These are phyloP conservation scores for Colletotrichum gigasporum DNA, from an alignment of 2,329 filamentous ascomycete species.

Conservation along the genomic window DNA sequence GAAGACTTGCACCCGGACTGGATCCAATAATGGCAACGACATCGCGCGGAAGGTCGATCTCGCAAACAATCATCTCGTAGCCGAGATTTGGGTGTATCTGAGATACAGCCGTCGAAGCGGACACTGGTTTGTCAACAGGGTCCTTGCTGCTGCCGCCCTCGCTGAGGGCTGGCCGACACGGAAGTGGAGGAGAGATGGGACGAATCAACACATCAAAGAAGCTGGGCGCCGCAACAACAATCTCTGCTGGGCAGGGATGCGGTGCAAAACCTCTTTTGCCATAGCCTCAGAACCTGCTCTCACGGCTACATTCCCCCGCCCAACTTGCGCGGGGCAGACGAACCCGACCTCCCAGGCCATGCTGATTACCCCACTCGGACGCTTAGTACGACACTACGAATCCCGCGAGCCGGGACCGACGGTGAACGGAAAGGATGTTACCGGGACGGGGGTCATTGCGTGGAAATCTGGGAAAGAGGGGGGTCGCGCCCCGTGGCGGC, in stretches of 20 bases:
- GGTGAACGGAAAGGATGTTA: constrained; percentile 8
- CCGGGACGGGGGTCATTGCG: constrained; percentile 29
- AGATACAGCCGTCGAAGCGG: constrained; percentile 48
- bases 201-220: constrained; percentile 39
- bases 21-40: constrained; percentile 37
- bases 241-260: constrained; percentile 44
- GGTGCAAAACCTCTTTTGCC: constrained; percentile 34
- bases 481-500: constrained; percentile 17
- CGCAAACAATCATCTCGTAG: constrained; percentile 45
- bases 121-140: constrained; percentile 57
- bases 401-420: constrained; percentile 30
- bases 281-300: constrained; percentile 17
- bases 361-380: constrained; percentile 31
- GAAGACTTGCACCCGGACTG: constrained; percentile 38
- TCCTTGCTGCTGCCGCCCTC: constrained; percentile 37
- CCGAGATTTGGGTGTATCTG: constrained; percentile 47
- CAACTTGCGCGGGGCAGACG: constrained; percentile 8
- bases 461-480: constrained; percentile 15
- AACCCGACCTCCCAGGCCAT: constrained; percentile 18
- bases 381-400: constrained; percentile 21
- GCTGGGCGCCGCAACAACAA: constrained; percentile 37
- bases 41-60: constrained; percentile 40
- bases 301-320: background rate
- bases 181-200: constrained; percentile 41
- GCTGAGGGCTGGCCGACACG: constrained; percentile 30